Percentiles rank a stretch among this genome's conserved stretches.
These are phyloP conservation scores for Fusarium longipes DNA, from an alignment of 2,329 filamentous ascomycete genomes.

Conservation along the genomic window DNA sequence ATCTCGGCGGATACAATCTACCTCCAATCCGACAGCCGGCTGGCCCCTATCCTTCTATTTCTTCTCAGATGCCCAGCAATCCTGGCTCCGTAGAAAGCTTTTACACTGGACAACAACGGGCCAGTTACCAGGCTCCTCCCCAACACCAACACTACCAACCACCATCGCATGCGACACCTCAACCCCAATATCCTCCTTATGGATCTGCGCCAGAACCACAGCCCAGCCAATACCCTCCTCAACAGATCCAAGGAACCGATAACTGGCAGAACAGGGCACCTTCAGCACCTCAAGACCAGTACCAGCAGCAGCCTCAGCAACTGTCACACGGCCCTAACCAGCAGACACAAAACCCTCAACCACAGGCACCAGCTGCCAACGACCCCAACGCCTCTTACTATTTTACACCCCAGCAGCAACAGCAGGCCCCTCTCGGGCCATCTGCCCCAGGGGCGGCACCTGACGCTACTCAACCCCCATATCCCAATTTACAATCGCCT, in stretches of 20 bases:
- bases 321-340: constrained; percentile 43
- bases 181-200: constrained; percentile 57
- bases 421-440: constrained; percentile 53
- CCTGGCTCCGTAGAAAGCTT: constrained; percentile 78
- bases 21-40: constrained; percentile 63
- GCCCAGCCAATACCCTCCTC: constrained; percentile 59
- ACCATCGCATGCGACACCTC: constrained; percentile 49
- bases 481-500: constrained; percentile 63
- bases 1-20: constrained; percentile 71
- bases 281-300: constrained; percentile 51
- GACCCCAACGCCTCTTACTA: constrained; percentile 71
- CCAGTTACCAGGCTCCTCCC: constrained; percentile 65
- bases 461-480: constrained; percentile 62
- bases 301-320: constrained; percentile 42
- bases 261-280: constrained; percentile 62
- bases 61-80: constrained; percentile 61
- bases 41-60: constrained; percentile 78
- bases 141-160: constrained; percentile 47
- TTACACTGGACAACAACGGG: constrained; percentile 75
- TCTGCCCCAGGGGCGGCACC: constrained; percentile 54
- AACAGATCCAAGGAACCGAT: constrained; percentile 60
- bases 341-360: constrained; percentile 48
- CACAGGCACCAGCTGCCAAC: constrained; percentile 47
- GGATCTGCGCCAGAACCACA: constrained; percentile 55
- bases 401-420: constrained; percentile 57